Evolutionary conservation across 2,329 filamentous ascomycete genomes (phyloP).

Genomic region (Diplodia intermedia): DNA sequence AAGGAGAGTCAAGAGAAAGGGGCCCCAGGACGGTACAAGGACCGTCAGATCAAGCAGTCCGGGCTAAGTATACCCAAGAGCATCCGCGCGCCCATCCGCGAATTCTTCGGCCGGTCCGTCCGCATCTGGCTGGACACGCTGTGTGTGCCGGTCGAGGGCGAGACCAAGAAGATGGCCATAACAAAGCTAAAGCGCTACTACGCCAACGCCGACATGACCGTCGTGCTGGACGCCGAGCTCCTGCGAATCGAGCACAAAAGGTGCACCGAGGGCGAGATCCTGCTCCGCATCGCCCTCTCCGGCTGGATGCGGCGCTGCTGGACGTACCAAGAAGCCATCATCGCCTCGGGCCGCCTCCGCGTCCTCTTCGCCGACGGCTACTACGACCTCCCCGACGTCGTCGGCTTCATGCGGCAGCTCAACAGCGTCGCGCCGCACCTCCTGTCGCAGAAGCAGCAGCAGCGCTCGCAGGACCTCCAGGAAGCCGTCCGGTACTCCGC

Average conservation of each 20-base stretch:
- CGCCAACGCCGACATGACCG: not conserved
- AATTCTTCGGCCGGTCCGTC: not conserved
- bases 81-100: not conserved
- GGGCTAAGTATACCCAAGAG: not conserved
- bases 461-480: not conserved
- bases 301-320: not conserved
- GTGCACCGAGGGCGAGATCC: not conserved
- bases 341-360: not conserved
- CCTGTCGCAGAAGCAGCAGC: not conserved
- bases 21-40: not conserved
- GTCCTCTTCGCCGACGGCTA: not conserved
- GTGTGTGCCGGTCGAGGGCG: not conserved
- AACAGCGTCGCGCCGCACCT: not conserved
- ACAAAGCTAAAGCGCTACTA: not conserved
- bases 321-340: not conserved
- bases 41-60: not conserved
- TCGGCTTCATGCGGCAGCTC: not conserved
- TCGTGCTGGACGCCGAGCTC: not conserved
- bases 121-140: not conserved
- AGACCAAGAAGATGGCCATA: not conserved
- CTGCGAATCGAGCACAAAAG: not conserved
- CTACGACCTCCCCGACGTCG: not conserved
- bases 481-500: not conserved
- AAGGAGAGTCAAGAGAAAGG: not conserved
- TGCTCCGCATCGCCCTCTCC: not conserved